Evolutionary conservation across 495 filamentous ascomycete species (phyloP), one percentile per base, ranked within the genome.

Genomic region (Penicillium turbatum): DNA sequence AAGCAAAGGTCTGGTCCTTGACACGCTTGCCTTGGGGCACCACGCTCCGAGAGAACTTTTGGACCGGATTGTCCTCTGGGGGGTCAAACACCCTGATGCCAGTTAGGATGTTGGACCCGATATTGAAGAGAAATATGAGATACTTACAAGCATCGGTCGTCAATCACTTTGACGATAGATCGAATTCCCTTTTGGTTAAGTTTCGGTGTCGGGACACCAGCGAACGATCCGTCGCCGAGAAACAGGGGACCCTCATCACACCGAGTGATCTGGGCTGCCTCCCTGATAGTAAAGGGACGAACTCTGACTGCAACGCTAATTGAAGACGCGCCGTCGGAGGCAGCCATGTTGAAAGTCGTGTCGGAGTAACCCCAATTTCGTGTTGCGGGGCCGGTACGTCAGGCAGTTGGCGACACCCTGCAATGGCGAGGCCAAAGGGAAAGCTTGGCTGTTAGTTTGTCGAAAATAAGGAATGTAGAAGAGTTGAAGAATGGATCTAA

Each of bases 1-100:
- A 99, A 40, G 83, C 91, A 62, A 99, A 99, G 5, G 92, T 92
- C 68, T 97, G 92, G 65, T 99, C 93, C 69, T 99, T 99, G 61
- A 95, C 89, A 54, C 92, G 85, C 66, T 96, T 97, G 41, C 92
- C 90, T 47, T 84, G 77, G 7, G 91, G 87, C 1, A 93, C 83
- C 13, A 95, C 85, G 24, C 86, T 88, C 69, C 83, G 82, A 29
- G 89, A 88, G 68, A 96, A 95, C 57, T 86, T 87, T 49, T 95
- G 88, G n/a, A 97, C 84, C 2, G 93, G 89, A 63, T 87, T 96
- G 63, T 97, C 95, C 69, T 99, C 93, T 6, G 93, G 93, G 10
- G 93, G 93, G 64, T 99, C 93, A 71, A 99, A 99, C 21, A 99
- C 84, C 56, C 93, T 98, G 40, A 21, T 15, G 21, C 30, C 27